Percentiles rank a stretch among this genome's conserved stretches.
Conservation (phyloP, 805 yeast genomes). For the Pichia heedii region DNA sequence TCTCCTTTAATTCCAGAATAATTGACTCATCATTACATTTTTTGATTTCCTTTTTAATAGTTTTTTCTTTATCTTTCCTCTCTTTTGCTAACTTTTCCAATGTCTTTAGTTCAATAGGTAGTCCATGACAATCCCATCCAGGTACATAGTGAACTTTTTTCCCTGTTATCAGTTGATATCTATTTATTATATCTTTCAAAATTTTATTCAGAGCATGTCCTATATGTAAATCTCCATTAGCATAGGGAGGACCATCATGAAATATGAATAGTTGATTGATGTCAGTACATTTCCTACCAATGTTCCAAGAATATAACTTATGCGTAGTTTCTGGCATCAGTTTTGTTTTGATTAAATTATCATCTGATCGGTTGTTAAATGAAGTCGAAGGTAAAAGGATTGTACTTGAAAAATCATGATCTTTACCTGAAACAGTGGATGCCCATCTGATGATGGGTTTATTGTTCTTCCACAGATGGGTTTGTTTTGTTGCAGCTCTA, state of each 20-base stretch:
- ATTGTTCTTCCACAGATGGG: too few species aligned
- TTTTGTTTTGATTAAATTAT: conserved; percentile 32
- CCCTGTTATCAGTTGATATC: conserved; percentile 56
- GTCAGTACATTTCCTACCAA: conserved; percentile 17
- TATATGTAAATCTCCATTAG: conserved; percentile 87
- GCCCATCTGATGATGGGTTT: too few species aligned
- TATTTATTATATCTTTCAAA: conserved; percentile 72
- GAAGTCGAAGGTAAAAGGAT: conserved; percentile 50
- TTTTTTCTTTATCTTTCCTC: conserved; percentile 22
- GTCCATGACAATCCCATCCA: conserved; percentile 99
- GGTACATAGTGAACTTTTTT: conserved; percentile 65
- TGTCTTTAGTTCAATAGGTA: conserved; percentile 91
- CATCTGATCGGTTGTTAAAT: conserved; percentile 54
- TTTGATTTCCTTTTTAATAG: conserved; percentile 20
- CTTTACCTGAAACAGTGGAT: too few species aligned
- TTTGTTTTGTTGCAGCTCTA: too few species aligned
- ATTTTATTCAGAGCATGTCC: conserved; percentile 91
- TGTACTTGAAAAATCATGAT: conserved; percentile 20
- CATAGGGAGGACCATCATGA: conserved; percentile 99
- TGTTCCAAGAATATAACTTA: conserved; percentile 60
- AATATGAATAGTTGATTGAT: conserved; percentile 47
- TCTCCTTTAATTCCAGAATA: conserved; percentile 4
- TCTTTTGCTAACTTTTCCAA: conserved; percentile 35
- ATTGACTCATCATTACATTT: conserved; percentile 10
- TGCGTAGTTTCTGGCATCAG: conserved; percentile 47